Conservation (phyloP, 2,329 filamentous ascomycete genomes). For the Fusarium pininemorale region DNA sequence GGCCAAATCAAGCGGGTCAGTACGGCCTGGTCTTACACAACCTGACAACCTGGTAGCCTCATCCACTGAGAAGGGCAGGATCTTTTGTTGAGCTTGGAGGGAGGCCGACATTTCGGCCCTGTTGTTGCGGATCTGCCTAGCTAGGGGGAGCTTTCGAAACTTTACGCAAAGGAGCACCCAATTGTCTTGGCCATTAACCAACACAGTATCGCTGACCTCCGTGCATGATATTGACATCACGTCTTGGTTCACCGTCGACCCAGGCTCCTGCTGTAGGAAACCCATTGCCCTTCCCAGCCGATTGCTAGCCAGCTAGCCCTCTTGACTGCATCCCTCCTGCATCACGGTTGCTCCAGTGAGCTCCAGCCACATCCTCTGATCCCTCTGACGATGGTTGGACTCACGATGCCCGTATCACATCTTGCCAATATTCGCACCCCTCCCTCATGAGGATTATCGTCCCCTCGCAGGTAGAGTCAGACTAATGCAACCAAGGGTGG, state of each 20-base stretch:
- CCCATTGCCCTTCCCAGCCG: constrained; percentile 16
- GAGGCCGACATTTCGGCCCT: constrained; percentile 35
- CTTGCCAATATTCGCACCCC: constrained; percentile 37
- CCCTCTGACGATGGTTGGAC: constrained; percentile 30
- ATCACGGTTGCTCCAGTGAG: constrained; percentile 40
- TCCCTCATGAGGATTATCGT: constrained; percentile 33
- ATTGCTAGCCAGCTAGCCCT: constrained; percentile 13
- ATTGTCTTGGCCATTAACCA: constrained; percentile 20
- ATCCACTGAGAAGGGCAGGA: constrained; percentile 24
- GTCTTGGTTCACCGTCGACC: neutral
- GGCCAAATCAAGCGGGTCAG: neutral
- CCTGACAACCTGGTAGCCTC: constrained; percentile 27
- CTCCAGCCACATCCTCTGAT: constrained; percentile 41
- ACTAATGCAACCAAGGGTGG: constrained; percentile 39
- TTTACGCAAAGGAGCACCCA: constrained; percentile 28
- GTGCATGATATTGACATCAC: constrained; percentile 42
- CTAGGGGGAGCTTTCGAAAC: constrained; percentile 33
- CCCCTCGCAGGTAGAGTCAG: constrained; percentile 25
- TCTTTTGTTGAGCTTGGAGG: constrained; percentile 34
- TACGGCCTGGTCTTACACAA: constrained; percentile 19
- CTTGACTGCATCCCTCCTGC: constrained; percentile 29
- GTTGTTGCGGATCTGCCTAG: constrained; percentile 30
- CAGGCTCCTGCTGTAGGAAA: neutral
- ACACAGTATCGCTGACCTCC: constrained; percentile 29
- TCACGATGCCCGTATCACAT: constrained; percentile 39